Conservation (phyloP, 352 stramenopile genomes). For the Phytophthora boehmeriae region DNA sequence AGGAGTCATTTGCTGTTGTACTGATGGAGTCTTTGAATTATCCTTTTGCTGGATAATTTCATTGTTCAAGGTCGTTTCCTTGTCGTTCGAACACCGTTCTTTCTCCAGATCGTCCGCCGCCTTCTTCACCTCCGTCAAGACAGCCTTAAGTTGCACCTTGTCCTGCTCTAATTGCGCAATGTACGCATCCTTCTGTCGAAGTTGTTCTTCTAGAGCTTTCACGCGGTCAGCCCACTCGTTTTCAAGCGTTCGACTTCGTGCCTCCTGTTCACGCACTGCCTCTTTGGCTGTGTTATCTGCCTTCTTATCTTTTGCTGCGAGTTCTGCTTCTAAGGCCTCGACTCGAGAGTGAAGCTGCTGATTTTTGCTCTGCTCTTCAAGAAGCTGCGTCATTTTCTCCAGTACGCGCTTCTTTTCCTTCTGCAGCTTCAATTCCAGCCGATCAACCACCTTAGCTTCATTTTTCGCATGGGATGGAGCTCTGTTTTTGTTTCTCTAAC, state of each 20-base stretch:
- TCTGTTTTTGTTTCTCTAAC: conserved; percentile 7
- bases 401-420: conserved; percentile 75
- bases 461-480: conserved; percentile 1
- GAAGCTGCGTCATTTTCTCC: conserved; percentile 69
- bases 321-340: conserved; percentile 40
- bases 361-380: conserved; percentile 70
- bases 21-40: conserved; percentile 2
- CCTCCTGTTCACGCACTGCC: conserved; percentile 25
- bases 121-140: conserved; percentile 31
- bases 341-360: conserved; percentile 58
- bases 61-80: conserved; percentile 15
- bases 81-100: conserved; percentile 8
- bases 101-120: conserved; percentile 3
- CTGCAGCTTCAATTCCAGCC: conserved; percentile 56
- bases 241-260: conserved; percentile 22
- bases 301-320: conserved; percentile 35
- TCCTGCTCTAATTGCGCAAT: conserved; percentile 44
- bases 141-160: conserved; percentile 38
- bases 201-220: conserved; percentile 35
- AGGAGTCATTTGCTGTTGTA: background rate
- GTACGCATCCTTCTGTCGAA: conserved; percentile 36
- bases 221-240: conserved; percentile 30
- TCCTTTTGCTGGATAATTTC: conserved; percentile 12
- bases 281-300: conserved; percentile 20
- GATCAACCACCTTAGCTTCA: conserved; percentile 15